Evolutionary conservation across 2,329 filamentous ascomycete genomes (phyloP).

Genomic region (Lecanicillium sp.): DNA sequence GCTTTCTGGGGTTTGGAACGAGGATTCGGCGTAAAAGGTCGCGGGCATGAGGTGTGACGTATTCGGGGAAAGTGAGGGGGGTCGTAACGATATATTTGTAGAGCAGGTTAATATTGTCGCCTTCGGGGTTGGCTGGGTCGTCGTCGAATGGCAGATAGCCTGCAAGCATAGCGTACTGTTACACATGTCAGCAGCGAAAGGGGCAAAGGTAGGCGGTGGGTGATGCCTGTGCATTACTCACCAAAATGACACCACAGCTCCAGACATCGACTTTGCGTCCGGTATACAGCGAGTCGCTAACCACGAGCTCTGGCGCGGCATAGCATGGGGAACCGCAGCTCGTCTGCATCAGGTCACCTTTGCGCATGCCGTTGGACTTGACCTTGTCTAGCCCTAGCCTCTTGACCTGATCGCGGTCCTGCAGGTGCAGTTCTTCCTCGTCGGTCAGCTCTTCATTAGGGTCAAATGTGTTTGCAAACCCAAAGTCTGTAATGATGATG

Average conservation of each 20-base stretch:
- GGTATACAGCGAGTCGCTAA: conserved; percentile 95
- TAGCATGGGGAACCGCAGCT: conserved; percentile 98
- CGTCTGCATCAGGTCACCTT: conserved; percentile 96
- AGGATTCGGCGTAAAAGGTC: conserved; percentile 89
- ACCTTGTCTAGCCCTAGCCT: conserved; percentile 75
- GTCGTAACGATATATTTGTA: conserved; percentile 99
- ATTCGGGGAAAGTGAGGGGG: conserved; percentile 95
- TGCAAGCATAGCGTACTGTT: conserved; percentile 93
- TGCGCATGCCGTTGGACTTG: conserved; percentile 65
- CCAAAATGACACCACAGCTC: conserved; percentile 97
- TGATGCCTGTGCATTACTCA: conserved; percentile 41
- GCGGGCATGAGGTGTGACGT: conserved; percentile 91
- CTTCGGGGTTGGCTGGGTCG: conserved; percentile 94
- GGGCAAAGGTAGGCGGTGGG: neutral
- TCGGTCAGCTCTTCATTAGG: conserved; percentile 79
- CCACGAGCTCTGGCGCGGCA: conserved; percentile 91
- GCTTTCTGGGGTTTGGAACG: conserved; percentile 88
- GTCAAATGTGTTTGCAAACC: conserved; percentile 97
- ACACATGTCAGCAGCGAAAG: conserved; percentile 3
- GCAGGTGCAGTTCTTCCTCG: conserved; percentile 81
- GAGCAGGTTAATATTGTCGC: conserved; percentile 96
- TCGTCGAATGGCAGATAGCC: conserved; percentile 97
- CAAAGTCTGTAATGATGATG: conserved; percentile 99
- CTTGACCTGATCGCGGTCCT: conserved; percentile 84
- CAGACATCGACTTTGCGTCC: conserved; percentile 97